These are phyloP conservation scores for Diaporthe citrichinensis DNA, from an alignment of 2,329 filamentous ascomycete genomes.

Conservation along the genomic window DNA sequence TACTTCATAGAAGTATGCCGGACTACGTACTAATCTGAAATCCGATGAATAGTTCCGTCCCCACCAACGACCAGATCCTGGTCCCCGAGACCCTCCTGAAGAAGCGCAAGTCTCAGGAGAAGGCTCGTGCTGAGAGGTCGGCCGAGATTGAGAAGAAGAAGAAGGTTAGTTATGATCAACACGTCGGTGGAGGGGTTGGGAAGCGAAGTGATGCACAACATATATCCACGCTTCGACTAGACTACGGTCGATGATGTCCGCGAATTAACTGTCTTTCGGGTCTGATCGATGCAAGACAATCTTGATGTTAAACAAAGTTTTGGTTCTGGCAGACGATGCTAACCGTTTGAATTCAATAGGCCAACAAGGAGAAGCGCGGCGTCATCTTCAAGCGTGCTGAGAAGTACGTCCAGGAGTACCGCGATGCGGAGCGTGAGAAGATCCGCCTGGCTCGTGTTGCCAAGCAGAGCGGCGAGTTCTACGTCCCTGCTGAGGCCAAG, in stretches of 20 bases:
- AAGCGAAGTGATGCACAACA: constrained; percentile 88
- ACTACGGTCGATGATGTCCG: constrained; percentile 95
- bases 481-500: constrained; percentile 94
- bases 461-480: constrained; percentile 94
- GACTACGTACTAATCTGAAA: constrained; percentile 85
- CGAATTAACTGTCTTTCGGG: constrained; percentile 99
- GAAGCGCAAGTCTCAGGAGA: constrained; percentile 99
- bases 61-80: constrained; percentile 94
- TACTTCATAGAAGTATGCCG: constrained; percentile 70
- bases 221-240: constrained; percentile 82
- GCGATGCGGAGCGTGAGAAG: constrained; percentile 98
- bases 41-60: constrained; percentile 78
- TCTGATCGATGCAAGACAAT: constrained; percentile 73
- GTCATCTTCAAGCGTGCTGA: constrained; percentile 99
- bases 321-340: constrained; percentile 52
- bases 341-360: constrained; percentile 65
- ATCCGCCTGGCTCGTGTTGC: constrained; percentile 90
- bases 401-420: constrained; percentile 99
- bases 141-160: constrained; percentile 88
- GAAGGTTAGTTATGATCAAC: constrained; percentile 76
- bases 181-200: constrained; percentile 42
- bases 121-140: constrained; percentile 91
- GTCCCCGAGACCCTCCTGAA: constrained; percentile 99
- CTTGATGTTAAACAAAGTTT: constrained; percentile 3
- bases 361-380: constrained; percentile 98